Base-by-base conservation (phyloP, 2,329 filamentous ascomycete genomes). In the Aureobasidium mangrovei region DNA sequence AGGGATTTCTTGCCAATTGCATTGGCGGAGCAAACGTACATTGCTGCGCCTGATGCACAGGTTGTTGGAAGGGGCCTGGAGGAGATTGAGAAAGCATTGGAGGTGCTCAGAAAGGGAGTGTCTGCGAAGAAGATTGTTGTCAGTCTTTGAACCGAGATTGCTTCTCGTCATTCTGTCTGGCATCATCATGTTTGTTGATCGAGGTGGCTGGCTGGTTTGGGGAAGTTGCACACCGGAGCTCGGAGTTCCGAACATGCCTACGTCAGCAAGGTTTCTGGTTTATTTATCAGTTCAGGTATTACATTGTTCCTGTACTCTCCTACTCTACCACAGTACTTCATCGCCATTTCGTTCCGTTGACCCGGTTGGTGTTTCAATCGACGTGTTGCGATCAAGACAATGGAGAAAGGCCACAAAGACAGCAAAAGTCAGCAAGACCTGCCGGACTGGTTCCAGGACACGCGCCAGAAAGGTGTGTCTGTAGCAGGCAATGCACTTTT, bases 21-120 rank as follows among this genome's bases (percentile, higher is more conserved):
- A 1, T 53, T 75, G 54, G 66, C 62, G 24, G 56, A 62, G 12
- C 66, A 67, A 0, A 61, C 60, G 48, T 65, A 68, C 55, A 58
- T 62, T 55, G 57, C 62, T 40, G 62, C 66, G 9, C 68, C 58
- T 26, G 53, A 56, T 12, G 38, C 61, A 8, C 51, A 60, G 41
- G 57, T 64, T 4, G 52, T 59, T 18, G 63, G 59, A 0, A 55
- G 60, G 42, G 63, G 62, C 0, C 49, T 65, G 24, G 60, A 62
- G 31, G 46, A 35, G 3, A 24, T 62, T 3, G 61, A 65, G 44
- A 56, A 54, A 7, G 63, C 58, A 24, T 39, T 58, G 4, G 58
- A 60, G 33, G 33, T 41, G 7, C 35, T 54, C 26, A 49, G 31
- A 31, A 54, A 51, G 26, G 60, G 61, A 10, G 60, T 62, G 24